These are phyloP conservation scores for Cystofilobasidium capitatum DNA, from an alignment of 768 basidiomycete species.

Conservation along the genomic window DNA sequence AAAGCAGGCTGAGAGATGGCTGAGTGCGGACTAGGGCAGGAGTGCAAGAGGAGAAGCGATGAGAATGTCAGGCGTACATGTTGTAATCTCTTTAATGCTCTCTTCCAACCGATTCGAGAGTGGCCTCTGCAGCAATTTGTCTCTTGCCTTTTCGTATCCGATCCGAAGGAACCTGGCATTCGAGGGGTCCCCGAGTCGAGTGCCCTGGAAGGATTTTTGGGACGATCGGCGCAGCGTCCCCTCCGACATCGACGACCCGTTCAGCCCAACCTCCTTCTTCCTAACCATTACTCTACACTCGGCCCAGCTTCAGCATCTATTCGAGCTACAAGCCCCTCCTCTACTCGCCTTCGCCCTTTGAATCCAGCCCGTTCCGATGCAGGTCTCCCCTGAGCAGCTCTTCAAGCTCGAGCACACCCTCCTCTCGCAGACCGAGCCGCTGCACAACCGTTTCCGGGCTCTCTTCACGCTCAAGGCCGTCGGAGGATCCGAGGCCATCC, in stretches of 20 bases:
- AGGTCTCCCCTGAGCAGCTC: conserved; percentile 48
- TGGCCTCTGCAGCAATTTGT: too few relatives aligned
- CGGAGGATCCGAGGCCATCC: conserved; percentile 58
- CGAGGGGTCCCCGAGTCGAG: too few relatives aligned
- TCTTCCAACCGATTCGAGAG: too few relatives aligned
- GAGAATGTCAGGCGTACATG: too few relatives aligned
- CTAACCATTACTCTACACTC: too few relatives aligned
- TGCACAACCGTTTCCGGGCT: conserved; percentile 81
- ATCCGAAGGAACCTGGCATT: too few relatives aligned
- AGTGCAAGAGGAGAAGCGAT: neutral
- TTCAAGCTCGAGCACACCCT: conserved; percentile 60
- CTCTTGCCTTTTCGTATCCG: too few relatives aligned
- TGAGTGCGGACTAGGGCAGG: conserved; percentile 33
- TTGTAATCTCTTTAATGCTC: too few relatives aligned
- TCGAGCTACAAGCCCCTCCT: neutral
- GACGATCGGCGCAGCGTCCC: neutral
- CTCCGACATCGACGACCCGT: neutral
- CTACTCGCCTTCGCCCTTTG: neutral
- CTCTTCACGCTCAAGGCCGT: conserved; percentile 85
- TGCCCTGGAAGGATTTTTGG: too few relatives aligned
- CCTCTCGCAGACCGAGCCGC: conserved; percentile 60
- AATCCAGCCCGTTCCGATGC: conserved; percentile 25
- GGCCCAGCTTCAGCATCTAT: neutral
- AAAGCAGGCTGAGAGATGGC: conserved; percentile 87
- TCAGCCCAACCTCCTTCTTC: neutral